A percentile compares a stretch with the other conserved stretches of the same genome.
phyloP scores from a whole-genome alignment of 2,329 filamentous ascomycete species.

The Diplodia scrobiculata region DNA sequence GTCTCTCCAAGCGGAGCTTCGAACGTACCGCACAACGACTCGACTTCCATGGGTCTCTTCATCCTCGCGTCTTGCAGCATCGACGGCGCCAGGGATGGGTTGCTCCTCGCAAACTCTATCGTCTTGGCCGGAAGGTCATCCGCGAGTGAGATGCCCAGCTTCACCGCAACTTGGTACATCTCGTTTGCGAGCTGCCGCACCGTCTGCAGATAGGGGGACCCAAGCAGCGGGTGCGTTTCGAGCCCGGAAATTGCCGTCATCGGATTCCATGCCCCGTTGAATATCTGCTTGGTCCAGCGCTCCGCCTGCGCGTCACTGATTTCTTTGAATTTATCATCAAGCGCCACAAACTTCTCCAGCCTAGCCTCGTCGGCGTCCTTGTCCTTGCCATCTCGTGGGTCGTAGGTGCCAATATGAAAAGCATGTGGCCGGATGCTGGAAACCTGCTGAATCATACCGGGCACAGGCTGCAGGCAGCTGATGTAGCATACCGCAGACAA shows the following conservation, averaged over 20 bases:
- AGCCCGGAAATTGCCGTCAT: conserved; percentile 33
- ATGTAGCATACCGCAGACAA: conserved; percentile 35
- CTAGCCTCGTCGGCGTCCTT: conserved; percentile 3
- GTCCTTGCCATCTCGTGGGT: neutral
- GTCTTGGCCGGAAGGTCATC: conserved; percentile 29
- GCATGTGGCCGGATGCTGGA: conserved; percentile 32
- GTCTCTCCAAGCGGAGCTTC: neutral
- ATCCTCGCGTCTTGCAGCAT: conserved; percentile 35
- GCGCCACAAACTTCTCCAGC: conserved; percentile 30
- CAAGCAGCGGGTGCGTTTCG: conserved; percentile 33
- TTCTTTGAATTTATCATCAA: conserved; percentile 32
- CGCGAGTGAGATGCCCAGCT: conserved; percentile 30
- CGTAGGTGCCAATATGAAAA: conserved; percentile 31
- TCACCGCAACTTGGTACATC: conserved; percentile 32
- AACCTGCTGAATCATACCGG: conserved; percentile 33
- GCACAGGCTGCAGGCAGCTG: conserved; percentile 32
- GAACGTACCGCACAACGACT: conserved; percentile 33
- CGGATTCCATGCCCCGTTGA: conserved; percentile 35
- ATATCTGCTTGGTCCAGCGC: conserved; percentile 35
- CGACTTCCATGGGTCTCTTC: conserved; percentile 34
- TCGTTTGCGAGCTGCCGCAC: conserved; percentile 33
- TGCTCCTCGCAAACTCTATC: conserved; percentile 31
- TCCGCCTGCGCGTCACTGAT: conserved; percentile 31
- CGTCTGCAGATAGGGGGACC: conserved; percentile 28
- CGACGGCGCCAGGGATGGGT: conserved; percentile 33